Percentiles rank a stretch among this genome's conserved stretches.
Evolutionary conservation across 306 rosid species (phyloP).

Genomic region (Mimosa bimucronata): DNA sequence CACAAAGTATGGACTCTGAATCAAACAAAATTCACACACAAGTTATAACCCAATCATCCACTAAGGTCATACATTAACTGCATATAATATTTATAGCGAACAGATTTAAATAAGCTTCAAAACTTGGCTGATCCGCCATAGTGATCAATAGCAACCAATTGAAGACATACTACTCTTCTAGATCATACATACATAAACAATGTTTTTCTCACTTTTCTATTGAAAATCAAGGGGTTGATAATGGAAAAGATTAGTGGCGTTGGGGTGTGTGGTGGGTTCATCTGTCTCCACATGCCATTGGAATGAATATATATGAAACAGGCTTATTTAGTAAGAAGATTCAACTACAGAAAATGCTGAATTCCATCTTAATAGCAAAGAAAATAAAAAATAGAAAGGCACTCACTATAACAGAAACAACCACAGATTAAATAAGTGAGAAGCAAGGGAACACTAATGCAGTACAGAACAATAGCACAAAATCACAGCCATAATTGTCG

Average conservation of each 20-base stretch:
- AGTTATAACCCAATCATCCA: conserved; percentile 10
- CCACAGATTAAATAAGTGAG: background rate
- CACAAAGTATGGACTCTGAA: conserved; percentile 85
- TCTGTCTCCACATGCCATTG: background rate
- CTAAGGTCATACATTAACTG: background rate
- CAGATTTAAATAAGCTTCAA: background rate
- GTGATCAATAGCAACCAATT: background rate
- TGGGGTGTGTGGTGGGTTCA: background rate
- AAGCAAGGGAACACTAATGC: background rate
- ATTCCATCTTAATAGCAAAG: background rate
- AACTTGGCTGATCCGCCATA: background rate
- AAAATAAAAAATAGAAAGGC: background rate
- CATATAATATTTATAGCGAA: background rate
- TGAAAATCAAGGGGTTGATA: background rate
- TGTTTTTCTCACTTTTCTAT: background rate
- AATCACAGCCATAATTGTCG: background rate
- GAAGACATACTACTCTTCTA: background rate
- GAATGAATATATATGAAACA: background rate
- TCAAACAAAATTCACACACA: conserved; percentile 31
- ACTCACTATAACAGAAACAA: background rate
- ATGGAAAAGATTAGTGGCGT: background rate
- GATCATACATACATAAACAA: background rate
- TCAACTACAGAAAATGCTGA: background rate
- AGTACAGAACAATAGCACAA: background rate
- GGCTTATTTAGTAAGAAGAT: background rate